A percentile compares a stretch with the other conserved stretches of the same genome.
These are phyloP conservation scores for Leishmania braziliensis DNA, from an alignment of 208 protist genomes.

Conservation along the genomic window DNA sequence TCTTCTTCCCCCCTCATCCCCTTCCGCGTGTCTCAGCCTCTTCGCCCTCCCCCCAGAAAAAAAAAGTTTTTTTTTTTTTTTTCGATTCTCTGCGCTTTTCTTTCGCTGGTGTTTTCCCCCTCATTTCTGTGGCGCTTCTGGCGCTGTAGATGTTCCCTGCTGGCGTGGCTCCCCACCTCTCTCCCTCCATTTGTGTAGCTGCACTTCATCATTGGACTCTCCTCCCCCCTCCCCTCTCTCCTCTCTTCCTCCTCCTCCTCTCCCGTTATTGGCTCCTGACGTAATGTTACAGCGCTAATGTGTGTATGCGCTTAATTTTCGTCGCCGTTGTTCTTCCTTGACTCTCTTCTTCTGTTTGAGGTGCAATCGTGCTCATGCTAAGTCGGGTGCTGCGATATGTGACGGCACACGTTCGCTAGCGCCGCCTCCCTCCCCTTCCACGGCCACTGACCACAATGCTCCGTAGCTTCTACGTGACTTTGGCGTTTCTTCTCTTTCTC, in stretches of 20 bases:
- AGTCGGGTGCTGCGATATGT: too few species aligned
- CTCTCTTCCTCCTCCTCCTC: neutral
- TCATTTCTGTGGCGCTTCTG: neutral
- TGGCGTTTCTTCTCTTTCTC: conserved; percentile 3
- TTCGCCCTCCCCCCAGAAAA: neutral
- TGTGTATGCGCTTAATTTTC: too few species aligned
- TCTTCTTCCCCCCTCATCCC: neutral
- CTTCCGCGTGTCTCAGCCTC: neutral
- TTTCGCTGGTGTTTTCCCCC: neutral
- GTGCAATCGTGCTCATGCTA: too few species aligned
- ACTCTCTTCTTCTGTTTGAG: too few species aligned
- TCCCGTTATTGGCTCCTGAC: neutral
- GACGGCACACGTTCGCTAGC: too few species aligned
- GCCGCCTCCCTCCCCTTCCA: too few species aligned
- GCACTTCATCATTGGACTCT: neutral
- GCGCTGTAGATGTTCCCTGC: neutral
- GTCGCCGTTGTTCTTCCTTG: too few species aligned
- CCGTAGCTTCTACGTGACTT: conserved; percentile 12
- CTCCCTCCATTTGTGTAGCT: neutral
- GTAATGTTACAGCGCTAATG: too few species aligned
- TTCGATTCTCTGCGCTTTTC: neutral
- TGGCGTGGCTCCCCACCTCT: neutral
- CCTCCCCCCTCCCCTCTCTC: neutral
- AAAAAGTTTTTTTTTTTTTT: neutral
- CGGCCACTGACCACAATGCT: neutral